Evolutionary conservation across 139 green algal species (phyloP), one percentile per base, ranked within the genome.

Genomic region (Parachlorella kessleri): DNA sequence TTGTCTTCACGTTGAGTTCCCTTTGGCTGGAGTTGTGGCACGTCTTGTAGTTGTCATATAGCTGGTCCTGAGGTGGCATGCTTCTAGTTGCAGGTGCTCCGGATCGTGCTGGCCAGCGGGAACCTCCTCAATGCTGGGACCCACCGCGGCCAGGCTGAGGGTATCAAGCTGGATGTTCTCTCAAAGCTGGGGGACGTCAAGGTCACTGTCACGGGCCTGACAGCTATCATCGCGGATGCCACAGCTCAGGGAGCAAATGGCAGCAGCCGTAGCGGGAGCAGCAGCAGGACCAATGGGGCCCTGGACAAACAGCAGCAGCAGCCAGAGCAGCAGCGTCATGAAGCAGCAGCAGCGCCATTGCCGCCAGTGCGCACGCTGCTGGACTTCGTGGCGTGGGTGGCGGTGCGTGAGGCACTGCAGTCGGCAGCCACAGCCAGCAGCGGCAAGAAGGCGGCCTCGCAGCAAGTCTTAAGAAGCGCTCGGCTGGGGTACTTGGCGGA

Each of bases 111-210:
- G 55, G 70, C 84, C 3, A 75, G 68, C 2, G 87, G 87, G 59
- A 91, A 91, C 42, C 73, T 66, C 38, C 78, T 91, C 28, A 91
- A 91, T 72, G 48, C 40, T 0, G 87, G 80, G 39, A 90, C 79
- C 1, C 33, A 70, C n/a, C 79, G 84, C 54, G 86, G 86, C 65
- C 37, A 74, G 28, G 84, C 85, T 8, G 55, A 66, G 71, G 67
- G 42, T 38, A 7, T 87, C 38, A 84, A 81, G n/a, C 67, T 90
- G 53, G 84, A 85, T 1, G 75, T 70, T 26, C 85, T 90, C 35
- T 64, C 83, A 28, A 90, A 90, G 73, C 68, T 90, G 28, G 74
- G 48, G n/a, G 85, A 90, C 68, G 81, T 89, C 4, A 88, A 84
- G 39, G 72, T 77, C 1, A 73, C 65, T 23, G 59, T 26, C 3